Evolutionary conservation across 805 yeast genomes (phyloP), one percentile per base, ranked within the genome.

Genomic region (Scheffersomyces amazonensis): DNA sequence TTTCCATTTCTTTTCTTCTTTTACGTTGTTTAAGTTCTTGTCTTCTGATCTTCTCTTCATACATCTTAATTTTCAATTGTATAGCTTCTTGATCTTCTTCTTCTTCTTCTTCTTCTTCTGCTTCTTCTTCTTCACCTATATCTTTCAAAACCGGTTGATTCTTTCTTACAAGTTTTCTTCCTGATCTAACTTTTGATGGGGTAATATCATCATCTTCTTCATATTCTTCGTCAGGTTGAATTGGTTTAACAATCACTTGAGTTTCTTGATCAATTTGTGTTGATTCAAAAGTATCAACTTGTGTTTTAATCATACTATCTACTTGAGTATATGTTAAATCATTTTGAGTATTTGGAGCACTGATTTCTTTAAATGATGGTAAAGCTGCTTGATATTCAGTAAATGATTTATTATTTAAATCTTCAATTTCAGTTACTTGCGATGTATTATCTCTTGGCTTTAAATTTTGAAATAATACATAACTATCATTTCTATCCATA

Each of bases 1-100:
- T 64, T 44, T 75, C 83, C 67, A 82, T 59, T 43, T 79, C 85
- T 44, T 64, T 73, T 36, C 75, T 60, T 36, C 56, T 50, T 39
- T 53, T 56, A 16, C 68, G 53, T 2, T 50, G 42, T 37, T 53
- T 53, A 30, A 69, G 54, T 41, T 69, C 75, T 39, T 56, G 49
- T 13, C 55, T 50, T 34, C 64, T 49, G 41, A 60, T 62, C 53
- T 49, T 65, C 43, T 53, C 70, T 59, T 60, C 78, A 58, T 50
- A 66, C 22, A 45, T 49, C 49, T 54, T 69, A 53, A 60, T 69
- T 50, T 42, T 46, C 46, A 47, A 52, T 47, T 51, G 52, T 48
- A 47, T 48, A 16, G 37, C 35, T 24, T 51, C 61, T 20, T 48
- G 45, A n/a, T 52, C 50, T 16, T 53, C 60, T 20, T 58, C 63